Base-by-base conservation (phyloP, 441 rosid species). In the Sinapis alba region DNA sequence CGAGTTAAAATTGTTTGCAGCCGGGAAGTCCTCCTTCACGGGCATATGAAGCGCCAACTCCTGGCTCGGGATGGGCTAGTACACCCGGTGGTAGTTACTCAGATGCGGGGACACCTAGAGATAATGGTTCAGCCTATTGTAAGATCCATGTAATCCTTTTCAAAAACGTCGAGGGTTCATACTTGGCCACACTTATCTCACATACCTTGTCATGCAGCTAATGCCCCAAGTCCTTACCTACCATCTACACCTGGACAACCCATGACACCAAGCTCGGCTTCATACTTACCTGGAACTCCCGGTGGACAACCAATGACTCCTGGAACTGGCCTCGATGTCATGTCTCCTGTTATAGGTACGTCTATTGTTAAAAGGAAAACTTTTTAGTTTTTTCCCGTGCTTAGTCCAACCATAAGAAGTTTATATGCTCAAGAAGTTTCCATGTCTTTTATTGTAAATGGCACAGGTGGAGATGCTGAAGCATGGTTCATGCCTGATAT, bases 261-360 rank as follows among this genome's bases (percentile, higher is more conserved):
- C 13, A 89, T 91, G 98, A 96, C 98, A 19, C 99, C 99, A 9
- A 88, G 90, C 67, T 91, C 96, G 21, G 80, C 87, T 51, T 81
- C 86, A 18, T 96, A 85, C 81, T 84, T 93, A 71, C 99, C 99
- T 58, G 97, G 97, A 24, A 96, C 99, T 78, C 99, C 99, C 30
- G 98, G 98, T 20, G 98, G 97, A 64, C 99, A 96, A 81, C 99
- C 97, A 58, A 96, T 96, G 99, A 96, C 98, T 15, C 99, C 99
- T 20, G 98, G 97, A 72, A 93, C 97, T 19, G 95, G 97, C 78
- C 90, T 87, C 20, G 97, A 96, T 84, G 79, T 82, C 65, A 93
- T 93, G 98, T 96, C 99, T 76, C 98, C 99, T 73, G 97, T 84
- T 63, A 80, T 90, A 84, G 97, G 98, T 95, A 47, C 64, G 19